phyloP scores from a whole-genome alignment of 2,329 filamentous ascomycete genomes.

The Pseudocercospora ulei region DNA sequence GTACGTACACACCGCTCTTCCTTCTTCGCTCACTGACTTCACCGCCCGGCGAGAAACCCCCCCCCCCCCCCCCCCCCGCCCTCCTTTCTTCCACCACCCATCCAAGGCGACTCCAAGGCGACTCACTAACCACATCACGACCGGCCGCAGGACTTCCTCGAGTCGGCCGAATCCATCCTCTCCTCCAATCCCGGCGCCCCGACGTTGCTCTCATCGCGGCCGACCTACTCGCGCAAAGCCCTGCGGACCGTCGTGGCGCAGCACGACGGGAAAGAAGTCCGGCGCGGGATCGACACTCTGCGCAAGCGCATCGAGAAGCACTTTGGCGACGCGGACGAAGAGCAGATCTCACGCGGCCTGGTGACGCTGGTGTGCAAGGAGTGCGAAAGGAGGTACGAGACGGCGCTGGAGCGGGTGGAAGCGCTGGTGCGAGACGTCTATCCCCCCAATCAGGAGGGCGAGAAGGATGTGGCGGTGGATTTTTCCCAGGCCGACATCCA shows the following conservation, averaged over 20 bases:
- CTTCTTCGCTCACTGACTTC: background rate
- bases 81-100: too few relatives aligned
- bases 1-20: slow-evolving; percentile 33
- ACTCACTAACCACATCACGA: slow-evolving; percentile 2
- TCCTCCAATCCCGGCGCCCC: slow-evolving; percentile 44
- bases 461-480: slow-evolving; percentile 39
- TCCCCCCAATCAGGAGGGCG: slow-evolving; percentile 29
- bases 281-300: slow-evolving; percentile 67
- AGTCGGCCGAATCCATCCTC: slow-evolving; percentile 68
- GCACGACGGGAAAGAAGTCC: slow-evolving; percentile 75
- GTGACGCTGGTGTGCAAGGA: slow-evolving; percentile 52
- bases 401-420: slow-evolving; percentile 44
- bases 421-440: slow-evolving; percentile 40
- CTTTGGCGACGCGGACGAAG: slow-evolving; percentile 80
- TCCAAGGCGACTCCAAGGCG: too few relatives aligned
- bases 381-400: slow-evolving; percentile 50
- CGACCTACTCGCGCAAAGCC: slow-evolving; percentile 68
- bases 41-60: too few relatives aligned
- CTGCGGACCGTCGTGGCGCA: slow-evolving; percentile 78
- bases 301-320: slow-evolving; percentile 94
- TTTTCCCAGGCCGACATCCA: slow-evolving; percentile 33
- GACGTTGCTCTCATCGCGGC: slow-evolving; percentile 61
- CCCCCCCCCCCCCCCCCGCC: too few relatives aligned
- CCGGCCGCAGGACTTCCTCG: slow-evolving; percentile 61
- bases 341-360: slow-evolving; percentile 51